Percentiles rank a stretch among this genome's conserved stretches.
These are phyloP conservation scores for Austroboletus novae-zelandiae DNA, from an alignment of 1,284 basidiomycete species.

Conservation along the genomic window DNA sequence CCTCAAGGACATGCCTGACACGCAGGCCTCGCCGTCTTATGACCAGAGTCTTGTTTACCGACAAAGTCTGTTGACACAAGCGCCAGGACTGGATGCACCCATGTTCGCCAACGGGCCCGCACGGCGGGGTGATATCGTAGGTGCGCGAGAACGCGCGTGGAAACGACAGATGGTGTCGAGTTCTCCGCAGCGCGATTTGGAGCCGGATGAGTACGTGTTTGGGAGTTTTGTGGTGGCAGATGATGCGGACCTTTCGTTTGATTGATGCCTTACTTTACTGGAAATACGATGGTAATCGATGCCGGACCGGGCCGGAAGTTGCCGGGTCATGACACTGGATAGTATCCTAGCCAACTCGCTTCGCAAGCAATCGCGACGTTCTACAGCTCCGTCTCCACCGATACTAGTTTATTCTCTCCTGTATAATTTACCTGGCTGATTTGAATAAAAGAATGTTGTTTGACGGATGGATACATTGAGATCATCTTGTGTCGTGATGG, in stretches of 20 bases:
- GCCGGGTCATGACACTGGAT: conserved; percentile 3
- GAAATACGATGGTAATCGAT: too few relatives aligned
- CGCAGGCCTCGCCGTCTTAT: conserved; percentile 75
- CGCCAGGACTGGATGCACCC: conserved; percentile 47
- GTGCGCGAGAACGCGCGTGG: conserved; percentile 23
- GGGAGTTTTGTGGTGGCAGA: conserved; percentile 79
- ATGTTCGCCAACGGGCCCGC: conserved; percentile 51
- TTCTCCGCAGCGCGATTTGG: conserved; percentile 51
- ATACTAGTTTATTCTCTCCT: too few relatives aligned
- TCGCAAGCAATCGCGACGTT: too few relatives aligned
- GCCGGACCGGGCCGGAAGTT: conserved; percentile 10
- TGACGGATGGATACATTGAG: too few relatives aligned
- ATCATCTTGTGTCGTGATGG: too few relatives aligned
- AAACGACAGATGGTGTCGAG: conserved; percentile 45
- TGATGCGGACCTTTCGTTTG: conserved; percentile 50
- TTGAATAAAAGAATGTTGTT: too few relatives aligned
- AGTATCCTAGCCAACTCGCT: too few relatives aligned
- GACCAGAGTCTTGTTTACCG: conserved; percentile 68
- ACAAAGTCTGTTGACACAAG: conserved; percentile 69
- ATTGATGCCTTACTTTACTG: conserved; percentile 4
- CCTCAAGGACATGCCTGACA: conserved; percentile 61
- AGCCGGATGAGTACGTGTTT: conserved; percentile 61
- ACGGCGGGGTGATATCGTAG: conserved; percentile 41
- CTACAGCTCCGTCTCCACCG: too few relatives aligned
- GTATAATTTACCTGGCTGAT: too few relatives aligned